A percentile compares a stretch with the other conserved stretches of the same genome.
Conservation (phyloP, 208 protist genomes). For the Leishmania turanica region DNA sequence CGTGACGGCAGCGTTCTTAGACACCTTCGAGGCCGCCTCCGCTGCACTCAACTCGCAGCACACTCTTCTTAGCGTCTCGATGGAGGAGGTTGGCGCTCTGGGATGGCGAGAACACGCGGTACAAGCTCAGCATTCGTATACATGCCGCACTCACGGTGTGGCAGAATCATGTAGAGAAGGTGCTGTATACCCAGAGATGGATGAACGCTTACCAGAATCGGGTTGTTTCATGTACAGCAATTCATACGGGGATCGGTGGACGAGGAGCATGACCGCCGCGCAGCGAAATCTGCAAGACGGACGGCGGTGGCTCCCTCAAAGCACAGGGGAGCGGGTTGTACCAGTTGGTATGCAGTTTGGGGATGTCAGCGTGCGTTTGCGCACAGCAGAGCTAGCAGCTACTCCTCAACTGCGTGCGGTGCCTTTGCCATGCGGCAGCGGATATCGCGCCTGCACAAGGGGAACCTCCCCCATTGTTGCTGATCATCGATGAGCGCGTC, state of each 20-base stretch:
- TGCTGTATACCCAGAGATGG: not conserved
- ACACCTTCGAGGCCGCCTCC: not conserved
- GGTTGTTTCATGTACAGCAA: not conserved
- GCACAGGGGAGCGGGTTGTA: not conserved
- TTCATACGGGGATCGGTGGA: not conserved
- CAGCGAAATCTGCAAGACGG: not conserved
- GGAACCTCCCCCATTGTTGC: not conserved
- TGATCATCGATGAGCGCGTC: not conserved
- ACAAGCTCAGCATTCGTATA: not conserved
- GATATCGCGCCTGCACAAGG: not conserved
- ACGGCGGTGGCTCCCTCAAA: not conserved
- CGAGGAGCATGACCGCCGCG: not conserved
- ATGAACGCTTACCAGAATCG: not conserved
- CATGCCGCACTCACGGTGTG: not conserved
- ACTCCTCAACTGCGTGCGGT: not conserved
- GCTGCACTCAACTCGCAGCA: not conserved
- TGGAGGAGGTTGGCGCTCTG: slow-evolving; percentile 4
- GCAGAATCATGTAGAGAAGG: slow-evolving; percentile 6
- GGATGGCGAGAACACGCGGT: slow-evolving; percentile 8
- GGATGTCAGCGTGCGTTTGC: not conserved
- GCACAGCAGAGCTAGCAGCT: not conserved
- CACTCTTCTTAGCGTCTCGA: not conserved
- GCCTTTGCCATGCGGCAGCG: not conserved
- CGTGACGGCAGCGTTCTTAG: slow-evolving; percentile 5
- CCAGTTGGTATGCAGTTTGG: not conserved